A percentile compares a stretch with the other conserved stretches of the same genome.
Evolutionary conservation across 805 yeast species (phyloP).

Genomic region (Myxozyma lipomycoides): DNA sequence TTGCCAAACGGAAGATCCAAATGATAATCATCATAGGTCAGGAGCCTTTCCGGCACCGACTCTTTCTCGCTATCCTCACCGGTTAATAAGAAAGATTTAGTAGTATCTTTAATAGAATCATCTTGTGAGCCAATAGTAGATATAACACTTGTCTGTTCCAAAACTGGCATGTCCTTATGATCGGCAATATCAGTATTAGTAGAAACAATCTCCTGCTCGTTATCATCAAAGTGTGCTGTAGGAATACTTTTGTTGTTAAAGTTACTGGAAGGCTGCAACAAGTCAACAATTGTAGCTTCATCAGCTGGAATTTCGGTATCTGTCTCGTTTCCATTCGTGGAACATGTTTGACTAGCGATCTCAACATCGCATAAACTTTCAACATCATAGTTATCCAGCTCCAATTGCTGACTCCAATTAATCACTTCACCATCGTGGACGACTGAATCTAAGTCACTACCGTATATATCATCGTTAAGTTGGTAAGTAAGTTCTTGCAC

Average conservation of each 20-base stretch:
- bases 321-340: neutral
- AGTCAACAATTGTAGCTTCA: neutral
- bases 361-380: neutral
- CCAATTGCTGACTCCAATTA: neutral
- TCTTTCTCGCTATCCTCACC: too few species aligned
- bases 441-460: neutral
- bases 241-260: neutral
- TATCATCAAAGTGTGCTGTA: neutral
- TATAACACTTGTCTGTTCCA: too few species aligned
- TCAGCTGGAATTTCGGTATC: neutral
- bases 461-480: neutral
- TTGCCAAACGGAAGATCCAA: conserved; percentile 14
- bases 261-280: neutral
- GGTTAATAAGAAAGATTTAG: neutral
- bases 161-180: neutral
- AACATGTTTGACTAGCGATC: neutral
- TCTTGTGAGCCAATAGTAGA: neutral
- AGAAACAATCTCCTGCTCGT: neutral
- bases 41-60: too few species aligned
- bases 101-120: conserved; percentile 1
- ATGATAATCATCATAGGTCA: neutral
- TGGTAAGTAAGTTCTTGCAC: neutral
- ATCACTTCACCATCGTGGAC: neutral
- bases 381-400: neutral
- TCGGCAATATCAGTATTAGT: neutral